phyloP scores from a whole-genome alignment of 192 early-diverging fungal species.

The Rhizoclosmatium sp. region DNA sequence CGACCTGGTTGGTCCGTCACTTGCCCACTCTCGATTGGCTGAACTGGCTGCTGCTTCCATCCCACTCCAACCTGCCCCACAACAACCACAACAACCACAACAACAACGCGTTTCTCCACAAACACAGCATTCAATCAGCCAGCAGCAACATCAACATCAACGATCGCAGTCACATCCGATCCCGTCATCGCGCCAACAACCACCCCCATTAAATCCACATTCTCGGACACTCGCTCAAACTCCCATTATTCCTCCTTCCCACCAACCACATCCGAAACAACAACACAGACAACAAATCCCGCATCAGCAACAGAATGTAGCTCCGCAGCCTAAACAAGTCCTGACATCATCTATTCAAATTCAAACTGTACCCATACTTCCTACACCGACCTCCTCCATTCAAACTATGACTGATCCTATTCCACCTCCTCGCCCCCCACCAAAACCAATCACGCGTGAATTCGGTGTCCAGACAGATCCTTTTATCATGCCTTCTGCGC shows the following conservation, averaged over 20 bases:
- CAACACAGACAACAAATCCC: neutral
- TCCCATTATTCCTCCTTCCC: neutral
- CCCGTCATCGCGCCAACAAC: neutral
- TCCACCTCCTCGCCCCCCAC: neutral
- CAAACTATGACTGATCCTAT: conserved; percentile 4
- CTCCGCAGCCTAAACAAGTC: neutral
- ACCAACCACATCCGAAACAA: neutral
- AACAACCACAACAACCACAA: neutral
- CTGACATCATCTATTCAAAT: too few relatives aligned
- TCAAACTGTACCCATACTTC: too few relatives aligned
- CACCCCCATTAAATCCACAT: neutral
- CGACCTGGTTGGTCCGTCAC: too few relatives aligned
- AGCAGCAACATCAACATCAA: neutral
- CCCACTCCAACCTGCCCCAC: neutral
- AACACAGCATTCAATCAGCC: neutral
- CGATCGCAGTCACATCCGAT: neutral
- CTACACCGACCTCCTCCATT: neutral
- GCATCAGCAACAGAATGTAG: neutral
- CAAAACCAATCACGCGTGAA: neutral
- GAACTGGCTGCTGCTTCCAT: too few relatives aligned
- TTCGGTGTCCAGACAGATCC: neutral
- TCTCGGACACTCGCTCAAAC: neutral
- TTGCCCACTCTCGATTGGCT: too few relatives aligned
- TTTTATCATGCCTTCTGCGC: neutral
- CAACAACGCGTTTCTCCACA: neutral